Conservation (phyloP, 2,329 filamentous ascomycete genomes). For the Stagonosporopsis cucurbitacearum region DNA sequence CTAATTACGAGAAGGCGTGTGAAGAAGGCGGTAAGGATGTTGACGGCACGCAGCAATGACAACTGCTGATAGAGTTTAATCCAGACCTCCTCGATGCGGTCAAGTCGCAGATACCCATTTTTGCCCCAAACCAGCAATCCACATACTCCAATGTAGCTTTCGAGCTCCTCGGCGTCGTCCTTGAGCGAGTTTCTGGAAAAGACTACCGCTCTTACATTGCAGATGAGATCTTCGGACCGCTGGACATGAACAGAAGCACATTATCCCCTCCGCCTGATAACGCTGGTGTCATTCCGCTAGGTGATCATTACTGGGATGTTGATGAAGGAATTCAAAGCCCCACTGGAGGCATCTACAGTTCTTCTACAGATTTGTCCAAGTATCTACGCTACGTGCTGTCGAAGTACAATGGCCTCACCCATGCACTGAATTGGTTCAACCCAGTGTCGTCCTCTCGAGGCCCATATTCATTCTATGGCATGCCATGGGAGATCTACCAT, state of each 20-base stretch:
- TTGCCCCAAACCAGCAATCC: constrained; percentile 52
- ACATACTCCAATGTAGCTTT: constrained; percentile 54
- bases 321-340: constrained; percentile 53
- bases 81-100: constrained; percentile 44
- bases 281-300: constrained; percentile 49
- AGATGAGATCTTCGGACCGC: constrained; percentile 48
- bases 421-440: constrained; percentile 53
- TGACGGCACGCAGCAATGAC: neutral
- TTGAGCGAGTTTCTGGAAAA: constrained; percentile 48
- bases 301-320: constrained; percentile 50
- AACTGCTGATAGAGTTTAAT: constrained; percentile 15
- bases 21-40: constrained; percentile 23
- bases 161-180: constrained; percentile 50
- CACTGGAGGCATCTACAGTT: constrained; percentile 54
- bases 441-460: constrained; percentile 49
- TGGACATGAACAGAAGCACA: constrained; percentile 41
- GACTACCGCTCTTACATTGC: constrained; percentile 50
- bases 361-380: constrained; percentile 51
- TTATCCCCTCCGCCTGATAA: constrained; percentile 40
- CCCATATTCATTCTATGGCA: constrained; percentile 52
- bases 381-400: constrained; percentile 53
- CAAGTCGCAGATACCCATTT: constrained; percentile 43
- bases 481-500: constrained; percentile 57
- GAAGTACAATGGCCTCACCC: constrained; percentile 51
- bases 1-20: constrained; percentile 41